Percentiles rank a stretch among this genome's conserved stretches.
Evolutionary conservation across 2,329 filamentous ascomycete species (phyloP).

Genomic region (Neurospora sp.): DNA sequence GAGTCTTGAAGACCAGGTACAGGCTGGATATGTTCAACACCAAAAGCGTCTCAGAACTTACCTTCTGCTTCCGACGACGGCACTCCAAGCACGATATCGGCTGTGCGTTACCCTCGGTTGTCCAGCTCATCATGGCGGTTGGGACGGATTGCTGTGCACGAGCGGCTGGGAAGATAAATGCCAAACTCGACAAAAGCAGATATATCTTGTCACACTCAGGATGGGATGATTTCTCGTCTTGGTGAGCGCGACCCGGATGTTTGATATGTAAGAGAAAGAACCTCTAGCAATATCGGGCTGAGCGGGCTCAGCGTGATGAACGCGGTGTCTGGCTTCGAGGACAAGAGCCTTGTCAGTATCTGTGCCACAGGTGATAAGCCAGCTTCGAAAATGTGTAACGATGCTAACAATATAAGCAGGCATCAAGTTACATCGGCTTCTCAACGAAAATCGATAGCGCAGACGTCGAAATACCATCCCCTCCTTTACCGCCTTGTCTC

Average conservation of each 20-base stretch:
- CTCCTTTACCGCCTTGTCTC: background rate
- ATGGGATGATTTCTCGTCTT: background rate
- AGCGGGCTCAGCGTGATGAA: background rate
- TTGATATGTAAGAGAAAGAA: background rate
- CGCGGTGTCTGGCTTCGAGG: background rate
- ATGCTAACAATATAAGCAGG: background rate
- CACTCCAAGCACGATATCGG: slow-evolving; percentile 33
- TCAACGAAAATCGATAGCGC: background rate
- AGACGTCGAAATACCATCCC: background rate
- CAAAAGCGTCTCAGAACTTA: slow-evolving; percentile 12
- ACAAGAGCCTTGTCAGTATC: background rate
- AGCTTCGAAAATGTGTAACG: background rate
- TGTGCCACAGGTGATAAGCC: background rate
- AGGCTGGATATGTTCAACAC: background rate
- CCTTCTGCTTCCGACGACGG: slow-evolving; percentile 41
- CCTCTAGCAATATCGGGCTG: background rate
- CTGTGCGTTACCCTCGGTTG: background rate
- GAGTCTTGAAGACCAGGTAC: background rate
- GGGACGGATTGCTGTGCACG: background rate
- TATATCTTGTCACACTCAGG: background rate
- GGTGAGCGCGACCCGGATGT: background rate
- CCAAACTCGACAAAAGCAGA: background rate
- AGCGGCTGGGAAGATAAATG: background rate
- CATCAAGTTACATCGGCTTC: background rate
- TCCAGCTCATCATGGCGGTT: background rate